A percentile compares a stretch with the other conserved stretches of the same genome.
Evolutionary conservation across 2,329 filamentous ascomycete species (phyloP).

Genomic region (Ophiocordyceps unilateralis): DNA sequence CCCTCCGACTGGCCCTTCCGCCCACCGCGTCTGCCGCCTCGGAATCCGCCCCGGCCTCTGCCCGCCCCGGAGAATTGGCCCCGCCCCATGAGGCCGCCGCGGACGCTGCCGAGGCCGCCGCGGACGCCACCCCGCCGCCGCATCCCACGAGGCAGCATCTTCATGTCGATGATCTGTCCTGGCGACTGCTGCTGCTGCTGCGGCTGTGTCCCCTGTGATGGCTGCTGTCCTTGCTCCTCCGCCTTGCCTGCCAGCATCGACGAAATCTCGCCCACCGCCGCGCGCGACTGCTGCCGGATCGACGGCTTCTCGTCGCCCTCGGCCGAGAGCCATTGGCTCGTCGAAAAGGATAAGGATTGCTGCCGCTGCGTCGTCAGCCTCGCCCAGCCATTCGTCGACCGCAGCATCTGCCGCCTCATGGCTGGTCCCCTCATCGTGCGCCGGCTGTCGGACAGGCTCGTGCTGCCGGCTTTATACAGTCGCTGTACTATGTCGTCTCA

Average conservation of each 20-base stretch:
- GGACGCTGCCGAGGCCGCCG: conserved; percentile 9
- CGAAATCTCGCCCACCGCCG: conserved; percentile 17
- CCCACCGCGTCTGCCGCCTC: neutral
- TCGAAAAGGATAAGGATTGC: conserved; percentile 20
- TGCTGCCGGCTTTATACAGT: neutral
- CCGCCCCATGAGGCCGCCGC: conserved; percentile 7
- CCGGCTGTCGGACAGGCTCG: neutral
- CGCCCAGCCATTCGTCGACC: conserved; percentile 18
- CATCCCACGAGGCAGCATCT: conserved; percentile 16
- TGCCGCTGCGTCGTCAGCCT: conserved; percentile 8
- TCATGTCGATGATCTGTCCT: conserved; percentile 20
- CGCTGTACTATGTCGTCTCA: too few species aligned
- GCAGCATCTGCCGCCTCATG: conserved; percentile 21
- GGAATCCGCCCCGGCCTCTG: too few species aligned
- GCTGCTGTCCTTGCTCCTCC: neutral
- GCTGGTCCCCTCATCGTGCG: conserved; percentile 3
- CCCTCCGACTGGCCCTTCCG: conserved; percentile 4
- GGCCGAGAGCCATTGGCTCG: conserved; percentile 16
- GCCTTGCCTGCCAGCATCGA: conserved; percentile 5
- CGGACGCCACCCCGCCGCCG: conserved; percentile 11
- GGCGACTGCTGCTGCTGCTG: neutral
- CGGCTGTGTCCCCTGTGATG: neutral
- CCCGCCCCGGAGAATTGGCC: neutral
- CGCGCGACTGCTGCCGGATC: conserved; percentile 13
- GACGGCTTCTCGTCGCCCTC: conserved; percentile 10